Conservation (phyloP, 495 filamentous ascomycete species). For the Aspergillus kassunensis region DNA sequence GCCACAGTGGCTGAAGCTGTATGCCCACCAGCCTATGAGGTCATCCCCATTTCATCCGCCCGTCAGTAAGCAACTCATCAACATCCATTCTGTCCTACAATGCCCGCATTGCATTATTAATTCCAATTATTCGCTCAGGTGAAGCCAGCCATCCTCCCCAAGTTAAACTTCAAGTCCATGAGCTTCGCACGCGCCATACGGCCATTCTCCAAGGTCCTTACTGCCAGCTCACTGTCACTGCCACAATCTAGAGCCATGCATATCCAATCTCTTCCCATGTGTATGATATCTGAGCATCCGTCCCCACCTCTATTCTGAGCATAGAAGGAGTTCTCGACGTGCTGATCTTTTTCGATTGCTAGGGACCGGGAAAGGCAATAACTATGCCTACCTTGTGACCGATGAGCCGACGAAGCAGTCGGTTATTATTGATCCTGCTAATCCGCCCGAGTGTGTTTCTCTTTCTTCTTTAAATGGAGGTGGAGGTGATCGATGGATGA, state of each 20-base stretch:
- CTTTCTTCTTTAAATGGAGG: not conserved
- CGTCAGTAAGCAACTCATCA: too few relatives aligned
- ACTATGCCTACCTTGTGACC: conserved; percentile 93
- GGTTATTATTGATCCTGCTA: conserved; percentile 93
- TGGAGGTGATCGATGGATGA: too few relatives aligned
- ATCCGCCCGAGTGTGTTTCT: conserved; percentile 76
- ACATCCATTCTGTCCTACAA: too few relatives aligned
- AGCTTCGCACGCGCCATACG: conserved; percentile 24
- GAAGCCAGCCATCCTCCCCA: not conserved
- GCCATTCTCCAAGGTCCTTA: conserved; percentile 10
- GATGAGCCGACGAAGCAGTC: conserved; percentile 89
- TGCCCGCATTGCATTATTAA: not conserved
- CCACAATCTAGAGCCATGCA: conserved; percentile 63
- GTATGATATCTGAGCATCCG: too few relatives aligned
- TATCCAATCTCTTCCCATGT: conserved; percentile 98
- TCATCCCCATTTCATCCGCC: conserved; percentile 14
- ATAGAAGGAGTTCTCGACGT: too few relatives aligned
- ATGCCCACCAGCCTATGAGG: conserved; percentile 15
- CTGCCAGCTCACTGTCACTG: conserved; percentile 1
- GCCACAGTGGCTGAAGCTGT: not conserved
- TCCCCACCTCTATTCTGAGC: too few relatives aligned
- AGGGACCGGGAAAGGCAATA: conserved; percentile 90
- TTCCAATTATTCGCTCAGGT: not conserved
- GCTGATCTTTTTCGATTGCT: not conserved
- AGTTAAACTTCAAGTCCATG: conserved; percentile 20